These are phyloP conservation scores for Gossypium gossypioides DNA, from an alignment of 441 rosid genomes.

Conservation along the genomic window DNA sequence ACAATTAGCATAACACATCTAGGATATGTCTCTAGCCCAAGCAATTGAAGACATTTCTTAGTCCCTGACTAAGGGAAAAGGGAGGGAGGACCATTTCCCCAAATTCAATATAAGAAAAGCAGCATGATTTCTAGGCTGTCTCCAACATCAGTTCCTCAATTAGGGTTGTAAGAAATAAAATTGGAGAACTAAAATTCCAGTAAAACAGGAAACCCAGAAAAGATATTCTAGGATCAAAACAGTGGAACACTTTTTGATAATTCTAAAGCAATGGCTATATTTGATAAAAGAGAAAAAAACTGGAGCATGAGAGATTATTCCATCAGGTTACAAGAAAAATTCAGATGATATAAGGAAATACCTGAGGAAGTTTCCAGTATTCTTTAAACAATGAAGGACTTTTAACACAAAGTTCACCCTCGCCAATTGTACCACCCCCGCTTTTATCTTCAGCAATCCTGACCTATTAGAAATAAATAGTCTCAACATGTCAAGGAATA, in stretches of 20 bases:
- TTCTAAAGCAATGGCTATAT: background rate
- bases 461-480: constrained; percentile 38
- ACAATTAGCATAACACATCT: background rate
- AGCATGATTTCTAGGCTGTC: background rate
- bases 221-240: background rate
- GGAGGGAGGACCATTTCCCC: background rate
- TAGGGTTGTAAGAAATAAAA: background rate
- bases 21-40: background rate
- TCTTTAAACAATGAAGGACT: constrained; percentile 91
- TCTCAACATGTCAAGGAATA: background rate
- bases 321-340: background rate
- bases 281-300: background rate
- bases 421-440: constrained; percentile 41
- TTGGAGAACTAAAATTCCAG: background rate
- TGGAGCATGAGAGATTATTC: background rate
- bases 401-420: constrained; percentile 78
- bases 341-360: constrained; percentile 17
- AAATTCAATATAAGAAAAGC: background rate
- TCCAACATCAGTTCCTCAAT: background rate
- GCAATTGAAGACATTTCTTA: background rate
- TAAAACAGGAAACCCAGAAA: background rate
- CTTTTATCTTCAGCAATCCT: constrained; percentile 49
- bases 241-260: background rate
- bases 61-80: background rate
- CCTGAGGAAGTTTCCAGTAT: constrained; percentile 95